These are phyloP conservation scores for Psilocybe subaeruginosa DNA, from an alignment of 768 basidiomycete species.

Conservation along the genomic window DNA sequence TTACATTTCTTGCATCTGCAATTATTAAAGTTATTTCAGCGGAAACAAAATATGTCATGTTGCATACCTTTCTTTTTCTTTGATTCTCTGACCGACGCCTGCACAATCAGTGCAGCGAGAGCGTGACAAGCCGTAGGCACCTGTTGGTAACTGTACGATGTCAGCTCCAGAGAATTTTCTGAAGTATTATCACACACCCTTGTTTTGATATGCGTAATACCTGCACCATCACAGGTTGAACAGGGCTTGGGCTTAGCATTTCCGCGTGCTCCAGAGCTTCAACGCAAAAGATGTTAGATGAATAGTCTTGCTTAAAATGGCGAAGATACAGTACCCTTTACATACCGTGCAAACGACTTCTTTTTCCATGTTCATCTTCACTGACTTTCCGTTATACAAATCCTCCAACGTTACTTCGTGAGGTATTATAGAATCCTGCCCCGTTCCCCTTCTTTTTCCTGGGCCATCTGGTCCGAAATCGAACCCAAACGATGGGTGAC, in stretches of 20 bases:
- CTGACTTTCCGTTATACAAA: conserved; percentile 87
- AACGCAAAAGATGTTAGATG: conserved; percentile 13
- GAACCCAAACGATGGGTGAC: conserved; percentile 57
- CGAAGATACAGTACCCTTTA: conserved; percentile 62
- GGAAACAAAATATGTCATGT: not conserved
- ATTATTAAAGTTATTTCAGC: not conserved
- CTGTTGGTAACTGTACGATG: conserved; percentile 20
- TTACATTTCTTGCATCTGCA: conserved; percentile 94
- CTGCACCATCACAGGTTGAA: conserved; percentile 81
- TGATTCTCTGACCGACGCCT: conserved; percentile 70
- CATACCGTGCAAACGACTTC: conserved; percentile 79
- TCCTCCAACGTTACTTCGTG: conserved; percentile 92
- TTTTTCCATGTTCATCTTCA: conserved; percentile 89
- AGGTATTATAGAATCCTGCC: conserved; percentile 74
- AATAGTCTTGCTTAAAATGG: not conserved
- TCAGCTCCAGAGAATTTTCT: conserved; percentile 2
- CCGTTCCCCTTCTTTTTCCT: conserved; percentile 51
- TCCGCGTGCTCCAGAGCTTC: conserved; percentile 80
- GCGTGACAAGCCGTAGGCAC: conserved; percentile 46
- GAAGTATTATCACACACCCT: conserved; percentile 31
- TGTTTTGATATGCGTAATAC: conserved; percentile 69
- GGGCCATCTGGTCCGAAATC: conserved; percentile 59
- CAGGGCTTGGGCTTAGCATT: conserved; percentile 87
- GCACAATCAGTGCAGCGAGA: conserved; percentile 69
- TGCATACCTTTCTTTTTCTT: conserved; percentile 81